Base-by-base conservation (phyloP, 441 rosid genomes). In the Populus trichocarpa region DNA sequence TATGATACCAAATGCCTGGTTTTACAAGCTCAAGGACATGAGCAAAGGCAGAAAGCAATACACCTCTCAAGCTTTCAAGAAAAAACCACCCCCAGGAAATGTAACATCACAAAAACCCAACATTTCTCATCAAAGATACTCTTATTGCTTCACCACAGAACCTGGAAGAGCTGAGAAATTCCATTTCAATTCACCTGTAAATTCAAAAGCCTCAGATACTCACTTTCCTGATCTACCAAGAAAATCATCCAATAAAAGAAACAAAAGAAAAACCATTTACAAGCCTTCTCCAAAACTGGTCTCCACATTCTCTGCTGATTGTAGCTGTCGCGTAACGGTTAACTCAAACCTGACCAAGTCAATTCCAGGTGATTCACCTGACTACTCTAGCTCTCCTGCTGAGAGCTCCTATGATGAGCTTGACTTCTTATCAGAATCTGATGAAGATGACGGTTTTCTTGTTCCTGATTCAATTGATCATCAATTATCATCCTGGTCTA, bases 1-100 rank as follows among this genome's bases (percentile, higher is more conserved):
- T 64, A 94, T 95, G 88, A 88, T 95, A 77, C 98, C 98, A 33
- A 91, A 91, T 85, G 90, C 93, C 71, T 95, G 99, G 97, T 88
- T 95, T 72, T 85, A 88, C 94, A 95, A 88, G 87, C 95, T 93
- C 65, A 92, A 75, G 66, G 81, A 80, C 73, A 68, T 74, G 81
- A 59, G 59, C 69, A 72, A 40, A 57, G 6, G 75, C 81, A 87
- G 85, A 76, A 78, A 79, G 42, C 72, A 72, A 2, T 23, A 57
- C 71, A 67, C 25, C n/a, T 80, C 85, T 70, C 83, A 83, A 13
- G 63, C 81, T 25, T 65, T 50, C n/a, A 81, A 77, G 77, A 85
- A 79, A 20, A 72, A 81, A 33, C 61, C 77, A 16, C 30, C 80
- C 9, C 28, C 73, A 28, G 12, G 75, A 6, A 9, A 63, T 50